A percentile compares a stretch with the other conserved stretches of the same genome.
Conservation (phyloP, 192 early-diverging fungal genomes). For the Glomus cerebriforme region DNA sequence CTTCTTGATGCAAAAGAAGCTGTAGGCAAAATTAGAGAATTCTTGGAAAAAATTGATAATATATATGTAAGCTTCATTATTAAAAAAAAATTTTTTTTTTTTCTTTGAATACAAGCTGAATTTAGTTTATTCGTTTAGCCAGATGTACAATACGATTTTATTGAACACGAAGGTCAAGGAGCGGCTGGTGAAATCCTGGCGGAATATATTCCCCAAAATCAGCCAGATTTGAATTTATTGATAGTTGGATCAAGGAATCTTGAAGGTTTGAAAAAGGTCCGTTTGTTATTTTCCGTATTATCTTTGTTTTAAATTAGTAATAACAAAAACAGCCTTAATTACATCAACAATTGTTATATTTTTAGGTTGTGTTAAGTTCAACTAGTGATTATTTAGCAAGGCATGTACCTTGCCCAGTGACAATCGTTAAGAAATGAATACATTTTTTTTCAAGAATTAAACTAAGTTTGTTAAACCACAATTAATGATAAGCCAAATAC, state of each 20-base stretch:
- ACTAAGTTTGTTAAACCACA: neutral
- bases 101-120: neutral
- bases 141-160: constrained; percentile 19
- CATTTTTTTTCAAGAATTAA: neutral
- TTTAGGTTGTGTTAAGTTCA: constrained; percentile 19
- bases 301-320: neutral
- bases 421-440: constrained; percentile 9
- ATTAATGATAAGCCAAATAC: neutral
- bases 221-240: constrained; percentile 20
- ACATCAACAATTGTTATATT: neutral
- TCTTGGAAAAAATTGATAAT: neutral
- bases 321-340: neutral
- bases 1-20: constrained; percentile 27
- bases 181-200: constrained; percentile 4
- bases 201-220: constrained; percentile 11
- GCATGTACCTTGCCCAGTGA: constrained; percentile 4
- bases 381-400: constrained; percentile 23
- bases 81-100: neutral
- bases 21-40: neutral
- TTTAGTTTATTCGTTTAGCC: neutral
- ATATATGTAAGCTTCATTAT: neutral
- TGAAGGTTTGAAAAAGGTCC: constrained; percentile 29
- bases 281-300: neutral
- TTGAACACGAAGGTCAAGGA: constrained; percentile 21
- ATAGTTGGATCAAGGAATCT: constrained; percentile 31